A percentile compares a stretch with the other conserved stretches of the same genome.
These are phyloP conservation scores for Cordyceps farinosa DNA, from an alignment of 2,329 filamentous ascomycete species.

Conservation along the genomic window DNA sequence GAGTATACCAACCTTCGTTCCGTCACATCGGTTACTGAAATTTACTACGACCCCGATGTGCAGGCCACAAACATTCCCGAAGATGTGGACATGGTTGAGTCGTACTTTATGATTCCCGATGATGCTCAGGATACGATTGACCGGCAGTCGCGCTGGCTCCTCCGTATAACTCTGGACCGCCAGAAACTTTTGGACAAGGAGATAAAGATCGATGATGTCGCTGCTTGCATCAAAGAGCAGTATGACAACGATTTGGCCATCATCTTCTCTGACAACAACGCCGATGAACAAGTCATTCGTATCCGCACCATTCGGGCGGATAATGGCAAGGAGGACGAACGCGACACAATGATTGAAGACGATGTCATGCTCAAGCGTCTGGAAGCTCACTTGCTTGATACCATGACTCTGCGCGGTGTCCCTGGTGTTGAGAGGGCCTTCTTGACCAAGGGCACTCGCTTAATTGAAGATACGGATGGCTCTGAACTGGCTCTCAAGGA, in stretches of 20 bases:
- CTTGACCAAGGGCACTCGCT: constrained; percentile 74
- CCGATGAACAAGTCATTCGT: constrained; percentile 90
- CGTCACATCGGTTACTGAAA: constrained; percentile 87
- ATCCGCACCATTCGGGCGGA: constrained; percentile 73
- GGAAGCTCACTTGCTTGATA: constrained; percentile 86
- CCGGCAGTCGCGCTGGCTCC: constrained; percentile 88
- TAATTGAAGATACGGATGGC: constrained; percentile 66
- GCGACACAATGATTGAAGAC: constrained; percentile 64
- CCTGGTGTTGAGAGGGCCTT: constrained; percentile 86
- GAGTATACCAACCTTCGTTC: constrained; percentile 93
- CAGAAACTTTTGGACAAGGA: constrained; percentile 95
- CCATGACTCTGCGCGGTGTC: constrained; percentile 86
- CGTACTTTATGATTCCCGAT: constrained; percentile 91
- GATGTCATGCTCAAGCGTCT: constrained; percentile 91
- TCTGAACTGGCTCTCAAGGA: constrained; percentile 70
- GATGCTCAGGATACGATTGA: constrained; percentile 60
- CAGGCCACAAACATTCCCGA: constrained; percentile 79
- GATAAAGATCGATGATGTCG: constrained; percentile 87
- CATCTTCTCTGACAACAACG: constrained; percentile 97
- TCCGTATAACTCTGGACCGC: constrained; percentile 88
- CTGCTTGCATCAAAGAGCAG: constrained; percentile 80
- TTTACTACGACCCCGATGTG: constrained; percentile 95
- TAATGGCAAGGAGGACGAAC: constrained; percentile 70
- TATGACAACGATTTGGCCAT: constrained; percentile 83
- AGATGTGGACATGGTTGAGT: constrained; percentile 91